Evolutionary conservation across 2,329 filamentous ascomycete genomes (phyloP).

Genomic region (Aspergillus tamarii): DNA sequence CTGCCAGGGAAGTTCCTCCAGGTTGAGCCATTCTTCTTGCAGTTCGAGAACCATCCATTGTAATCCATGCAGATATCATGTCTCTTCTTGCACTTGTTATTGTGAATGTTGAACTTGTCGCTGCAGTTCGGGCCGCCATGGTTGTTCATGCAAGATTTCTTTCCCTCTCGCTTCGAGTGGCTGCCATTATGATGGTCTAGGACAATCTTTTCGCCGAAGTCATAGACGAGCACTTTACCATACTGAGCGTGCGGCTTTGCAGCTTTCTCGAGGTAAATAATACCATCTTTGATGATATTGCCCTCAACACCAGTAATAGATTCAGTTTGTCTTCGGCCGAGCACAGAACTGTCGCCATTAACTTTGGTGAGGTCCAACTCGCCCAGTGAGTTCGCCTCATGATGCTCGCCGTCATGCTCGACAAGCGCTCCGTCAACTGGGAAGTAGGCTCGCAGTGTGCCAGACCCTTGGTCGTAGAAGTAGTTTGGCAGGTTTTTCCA

Average conservation of each 20-base stretch:
- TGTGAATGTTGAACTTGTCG: conserved; percentile 6
- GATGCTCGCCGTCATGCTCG: neutral
- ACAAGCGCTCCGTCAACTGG: neutral
- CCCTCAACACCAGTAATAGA: neutral
- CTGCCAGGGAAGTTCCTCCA: conserved; percentile 3
- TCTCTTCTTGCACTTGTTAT: neutral
- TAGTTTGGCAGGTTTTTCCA: neutral
- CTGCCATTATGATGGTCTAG: neutral
- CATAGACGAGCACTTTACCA: neutral
- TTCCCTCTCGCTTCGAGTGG: neutral
- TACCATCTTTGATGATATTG: neutral
- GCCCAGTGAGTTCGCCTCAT: neutral
- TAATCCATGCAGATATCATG: neutral
- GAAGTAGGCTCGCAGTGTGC: neutral
- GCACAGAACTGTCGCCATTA: neutral
- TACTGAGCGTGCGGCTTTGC: neutral
- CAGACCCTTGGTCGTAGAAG: neutral
- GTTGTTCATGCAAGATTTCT: neutral
- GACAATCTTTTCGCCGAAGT: neutral
- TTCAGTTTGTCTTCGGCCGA: neutral
- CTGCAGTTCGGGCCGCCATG: conserved; percentile 2
- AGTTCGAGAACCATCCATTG: neutral
- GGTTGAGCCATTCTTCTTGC: conserved; percentile 3
- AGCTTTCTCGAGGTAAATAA: neutral
- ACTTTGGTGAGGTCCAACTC: neutral